A percentile compares a stretch with the other conserved stretches of the same genome.
phyloP scores from a whole-genome alignment of 148 eudicot genomes.

The Amaranthus cruentus region DNA sequence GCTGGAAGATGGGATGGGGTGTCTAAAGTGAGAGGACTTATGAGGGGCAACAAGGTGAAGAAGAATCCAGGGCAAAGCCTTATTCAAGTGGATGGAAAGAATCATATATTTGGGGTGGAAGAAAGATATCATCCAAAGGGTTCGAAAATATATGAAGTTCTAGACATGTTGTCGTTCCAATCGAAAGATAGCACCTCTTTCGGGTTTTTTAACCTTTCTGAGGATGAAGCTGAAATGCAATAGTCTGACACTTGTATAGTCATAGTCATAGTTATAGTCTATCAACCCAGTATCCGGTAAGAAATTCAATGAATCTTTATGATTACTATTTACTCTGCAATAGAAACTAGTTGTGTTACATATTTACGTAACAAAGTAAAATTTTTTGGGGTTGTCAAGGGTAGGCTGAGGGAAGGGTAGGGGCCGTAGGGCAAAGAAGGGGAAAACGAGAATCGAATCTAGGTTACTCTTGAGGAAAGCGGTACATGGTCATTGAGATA shows the following conservation, averaged over 20 bases:
- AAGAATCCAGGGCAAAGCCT: constrained; percentile 58
- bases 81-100: constrained; percentile 49
- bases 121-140: constrained; percentile 46
- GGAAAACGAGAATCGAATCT: background rate
- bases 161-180: constrained; percentile 38
- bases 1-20: constrained; percentile 55
- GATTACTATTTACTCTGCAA: no score
- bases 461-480: no score
- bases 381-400: no score
- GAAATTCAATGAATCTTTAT: background rate
- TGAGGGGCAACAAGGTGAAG: constrained; percentile 51
- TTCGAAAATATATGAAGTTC: constrained; percentile 30
- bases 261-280: background rate
- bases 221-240: constrained; percentile 12
- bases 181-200: constrained; percentile 30
- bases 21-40: constrained; percentile 39
- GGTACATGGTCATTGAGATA: no score
- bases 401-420: background rate
- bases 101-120: constrained; percentile 49
- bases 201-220: constrained; percentile 9
- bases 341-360: background rate
- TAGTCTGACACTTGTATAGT: constrained; percentile 3
- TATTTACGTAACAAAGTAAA: no score
- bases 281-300: background rate
- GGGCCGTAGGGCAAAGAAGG: background rate